Percentiles rank a stretch among this genome's conserved stretches.
These are phyloP conservation scores for Diaporthe nobilis DNA, from an alignment of 2,329 filamentous ascomycete species.

Conservation along the genomic window DNA sequence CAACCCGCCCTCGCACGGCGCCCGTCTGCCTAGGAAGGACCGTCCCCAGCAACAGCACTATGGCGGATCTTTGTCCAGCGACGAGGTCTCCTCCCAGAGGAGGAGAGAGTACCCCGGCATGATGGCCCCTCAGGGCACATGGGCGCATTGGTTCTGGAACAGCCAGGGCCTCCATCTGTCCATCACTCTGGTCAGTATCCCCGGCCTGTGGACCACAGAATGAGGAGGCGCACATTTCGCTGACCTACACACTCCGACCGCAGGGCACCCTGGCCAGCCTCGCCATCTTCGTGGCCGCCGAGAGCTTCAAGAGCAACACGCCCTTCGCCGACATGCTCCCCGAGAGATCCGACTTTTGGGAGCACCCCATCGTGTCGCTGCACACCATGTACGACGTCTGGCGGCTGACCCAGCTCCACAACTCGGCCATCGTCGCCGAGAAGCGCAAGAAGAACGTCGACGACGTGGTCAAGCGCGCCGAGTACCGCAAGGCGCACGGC, in stretches of 20 bases:
- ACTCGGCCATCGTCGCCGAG: conserved; percentile 77
- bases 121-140: conserved; percentile 87
- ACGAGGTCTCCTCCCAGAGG: conserved; percentile 76
- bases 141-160: conserved; percentile 87
- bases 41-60: conserved; percentile 78
- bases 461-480: conserved; percentile 87
- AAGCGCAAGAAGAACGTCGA: conserved; percentile 81
- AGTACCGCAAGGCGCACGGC: conserved; percentile 89
- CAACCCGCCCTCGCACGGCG: conserved; percentile 90
- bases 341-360: conserved; percentile 75
- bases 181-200: conserved; percentile 79
- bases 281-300: conserved; percentile 79
- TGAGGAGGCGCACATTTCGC: background rate
- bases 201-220: too few relatives aligned
- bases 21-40: conserved; percentile 69
- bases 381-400: conserved; percentile 79
- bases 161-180: conserved; percentile 82
- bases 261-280: conserved; percentile 78
- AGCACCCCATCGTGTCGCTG: conserved; percentile 78
- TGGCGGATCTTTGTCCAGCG: conserved; percentile 77
- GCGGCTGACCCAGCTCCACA: conserved; percentile 81
- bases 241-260: conserved; percentile 2
- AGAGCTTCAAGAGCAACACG: conserved; percentile 84
- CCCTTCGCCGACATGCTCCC: conserved; percentile 87
- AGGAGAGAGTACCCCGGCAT: conserved; percentile 86